A percentile compares a stretch with the other conserved stretches of the same genome.
Evolutionary conservation across 2,329 filamentous ascomycete genomes (phyloP).

Genomic region (Alternaria dauci): DNA sequence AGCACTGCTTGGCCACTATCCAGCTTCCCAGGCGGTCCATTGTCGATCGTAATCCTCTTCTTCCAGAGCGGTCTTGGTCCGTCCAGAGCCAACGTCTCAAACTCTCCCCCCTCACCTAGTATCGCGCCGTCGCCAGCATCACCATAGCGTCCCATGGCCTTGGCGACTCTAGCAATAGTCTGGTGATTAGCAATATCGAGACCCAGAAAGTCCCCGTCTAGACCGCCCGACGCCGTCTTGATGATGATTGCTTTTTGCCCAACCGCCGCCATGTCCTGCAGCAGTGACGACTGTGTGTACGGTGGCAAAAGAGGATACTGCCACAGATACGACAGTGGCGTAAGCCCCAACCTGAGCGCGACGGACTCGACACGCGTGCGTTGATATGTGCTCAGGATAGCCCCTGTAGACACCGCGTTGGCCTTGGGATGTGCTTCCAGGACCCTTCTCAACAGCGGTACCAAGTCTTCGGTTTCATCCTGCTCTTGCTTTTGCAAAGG

Average conservation of each 20-base stretch:
- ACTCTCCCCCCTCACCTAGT: conserved; percentile 93
- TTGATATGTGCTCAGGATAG: conserved; percentile 95
- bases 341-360: conserved; percentile 81
- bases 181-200: conserved; percentile 71
- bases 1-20: conserved; percentile 82
- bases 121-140: conserved; percentile 71
- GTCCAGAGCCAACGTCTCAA: conserved; percentile 88
- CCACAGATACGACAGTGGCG: conserved; percentile 89
- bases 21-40: conserved; percentile 65
- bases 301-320: conserved; percentile 80
- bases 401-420: conserved; percentile 88
- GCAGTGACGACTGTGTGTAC: conserved; percentile 60
- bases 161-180: conserved; percentile 59
- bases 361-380: conserved; percentile 94
- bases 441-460: conserved; percentile 75
- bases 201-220: conserved; percentile 84
- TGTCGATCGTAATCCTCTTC: conserved; percentile 70
- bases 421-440: conserved; percentile 75
- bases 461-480: conserved; percentile 90
- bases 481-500: conserved; percentile 27
- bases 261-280: conserved; percentile 81
- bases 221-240: conserved; percentile 90
- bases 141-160: conserved; percentile 73
- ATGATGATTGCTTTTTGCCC: conserved; percentile 89
- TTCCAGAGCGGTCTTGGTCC: conserved; percentile 79